Evolutionary conservation across 176 grass and related monocot species (phyloP).

Genomic region (Carex myosuroides): DNA sequence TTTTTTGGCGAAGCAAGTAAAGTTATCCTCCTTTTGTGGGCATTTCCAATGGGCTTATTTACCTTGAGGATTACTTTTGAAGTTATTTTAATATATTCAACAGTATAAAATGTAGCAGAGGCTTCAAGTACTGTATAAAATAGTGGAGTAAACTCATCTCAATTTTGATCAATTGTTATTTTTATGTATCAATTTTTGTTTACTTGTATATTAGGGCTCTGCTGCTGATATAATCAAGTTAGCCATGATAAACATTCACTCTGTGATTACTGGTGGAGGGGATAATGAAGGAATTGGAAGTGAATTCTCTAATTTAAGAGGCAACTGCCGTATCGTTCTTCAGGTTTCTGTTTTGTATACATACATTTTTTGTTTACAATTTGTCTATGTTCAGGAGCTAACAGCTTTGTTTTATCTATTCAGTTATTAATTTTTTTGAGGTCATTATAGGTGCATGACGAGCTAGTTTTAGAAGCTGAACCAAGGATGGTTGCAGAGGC

Average conservation of each 20-base stretch:
- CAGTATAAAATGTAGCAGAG: background rate
- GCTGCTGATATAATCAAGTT: constrained; percentile 91
- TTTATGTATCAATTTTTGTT: background rate
- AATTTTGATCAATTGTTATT: background rate
- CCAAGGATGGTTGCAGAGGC: constrained; percentile 39
- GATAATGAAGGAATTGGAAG: constrained; percentile 22
- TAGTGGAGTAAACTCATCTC: background rate
- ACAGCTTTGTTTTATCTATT: background rate
- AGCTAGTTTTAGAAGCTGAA: constrained; percentile 84
- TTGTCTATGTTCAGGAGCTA: background rate
- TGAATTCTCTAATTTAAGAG: constrained; percentile 52
- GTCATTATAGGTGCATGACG: constrained; percentile 70
- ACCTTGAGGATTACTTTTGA: background rate
- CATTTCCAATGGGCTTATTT: background rate
- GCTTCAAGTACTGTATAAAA: background rate
- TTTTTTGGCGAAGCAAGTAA: background rate
- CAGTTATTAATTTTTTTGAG: background rate
- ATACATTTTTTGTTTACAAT: background rate
- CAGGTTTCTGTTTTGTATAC: constrained; percentile 43
- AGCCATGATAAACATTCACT: constrained; percentile 92
- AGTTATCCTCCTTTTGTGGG: background rate
- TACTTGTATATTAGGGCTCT: constrained; percentile 48
- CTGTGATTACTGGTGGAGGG: constrained; percentile 48
- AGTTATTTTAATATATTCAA: background rate
- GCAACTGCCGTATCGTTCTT: constrained; percentile 65